phyloP scores from a whole-genome alignment of 2,329 filamentous ascomycete species.

The Bipolaris cookei region DNA sequence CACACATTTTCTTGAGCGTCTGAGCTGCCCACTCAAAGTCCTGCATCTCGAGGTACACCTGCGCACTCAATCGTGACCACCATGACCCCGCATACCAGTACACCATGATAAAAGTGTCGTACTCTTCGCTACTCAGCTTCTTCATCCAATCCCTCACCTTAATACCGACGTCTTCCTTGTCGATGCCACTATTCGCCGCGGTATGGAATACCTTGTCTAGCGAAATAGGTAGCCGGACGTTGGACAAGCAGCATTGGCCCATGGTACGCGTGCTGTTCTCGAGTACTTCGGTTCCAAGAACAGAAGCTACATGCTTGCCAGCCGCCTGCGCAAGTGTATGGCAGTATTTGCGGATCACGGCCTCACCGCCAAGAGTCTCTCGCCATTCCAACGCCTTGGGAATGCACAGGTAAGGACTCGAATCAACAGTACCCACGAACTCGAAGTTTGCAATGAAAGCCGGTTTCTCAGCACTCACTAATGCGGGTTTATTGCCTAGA shows the following conservation, averaged over 20 bases:
- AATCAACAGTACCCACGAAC: conserved; percentile 78
- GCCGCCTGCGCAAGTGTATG: conserved; percentile 68
- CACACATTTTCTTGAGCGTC: conserved; percentile 64
- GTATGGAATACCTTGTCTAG: conserved; percentile 39
- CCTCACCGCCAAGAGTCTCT: conserved; percentile 73
- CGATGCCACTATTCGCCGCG: conserved; percentile 25
- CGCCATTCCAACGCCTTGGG: conserved; percentile 76
- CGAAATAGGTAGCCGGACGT: conserved; percentile 73
- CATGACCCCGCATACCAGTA: conserved; percentile 66
- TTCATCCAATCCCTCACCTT: conserved; percentile 52
- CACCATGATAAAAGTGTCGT: conserved; percentile 74
- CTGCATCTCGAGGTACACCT: conserved; percentile 79
- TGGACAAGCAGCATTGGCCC: conserved; percentile 72
- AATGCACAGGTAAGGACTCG: conserved; percentile 73
- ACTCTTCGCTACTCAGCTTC: conserved; percentile 57
- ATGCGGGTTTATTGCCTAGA: conserved; percentile 4
- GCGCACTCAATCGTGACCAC: conserved; percentile 78
- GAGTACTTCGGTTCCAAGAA: conserved; percentile 73
- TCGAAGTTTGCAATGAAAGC: conserved; percentile 74
- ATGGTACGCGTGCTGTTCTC: conserved; percentile 69
- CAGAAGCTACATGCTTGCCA: conserved; percentile 64
- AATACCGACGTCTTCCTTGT: conserved; percentile 26
- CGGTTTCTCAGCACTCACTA: conserved; percentile 54
- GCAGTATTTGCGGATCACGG: conserved; percentile 69
- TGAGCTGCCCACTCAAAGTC: conserved; percentile 77